A percentile compares a stretch with the other conserved stretches of the same genome.
phyloP scores from a whole-genome alignment of 495 filamentous ascomycete species.

The Neurospora sp. region DNA sequence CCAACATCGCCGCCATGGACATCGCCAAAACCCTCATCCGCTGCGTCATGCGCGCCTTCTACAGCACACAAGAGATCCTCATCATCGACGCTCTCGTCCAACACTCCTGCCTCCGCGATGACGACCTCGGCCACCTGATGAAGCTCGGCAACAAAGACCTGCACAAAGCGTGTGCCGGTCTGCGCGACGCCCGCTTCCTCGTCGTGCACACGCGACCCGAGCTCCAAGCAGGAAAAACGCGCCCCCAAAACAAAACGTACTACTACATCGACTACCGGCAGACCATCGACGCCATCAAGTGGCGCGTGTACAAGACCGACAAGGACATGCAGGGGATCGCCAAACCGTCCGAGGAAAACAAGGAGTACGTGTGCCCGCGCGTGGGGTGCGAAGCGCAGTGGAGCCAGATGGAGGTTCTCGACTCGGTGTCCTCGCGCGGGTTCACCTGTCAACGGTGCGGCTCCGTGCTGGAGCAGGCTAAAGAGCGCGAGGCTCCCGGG shows the following conservation, averaged over 20 bases:
- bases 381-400: constrained; percentile 59
- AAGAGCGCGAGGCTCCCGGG: constrained; percentile 53
- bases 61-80: constrained; percentile 78
- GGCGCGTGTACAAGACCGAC: constrained; percentile 73
- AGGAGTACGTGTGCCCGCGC: constrained; percentile 77
- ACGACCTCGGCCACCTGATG: constrained; percentile 77
- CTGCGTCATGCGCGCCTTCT: constrained; percentile 84
- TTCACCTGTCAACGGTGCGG: constrained; percentile 82
- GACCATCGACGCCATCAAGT: constrained; percentile 95
- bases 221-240: constrained; percentile 65
- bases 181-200: constrained; percentile 79
- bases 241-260: constrained; percentile 76
- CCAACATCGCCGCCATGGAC: constrained; percentile 49
- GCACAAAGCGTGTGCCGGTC: constrained; percentile 71
- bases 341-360: constrained; percentile 70
- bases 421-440: constrained; percentile 52
- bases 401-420: constrained; percentile 79
- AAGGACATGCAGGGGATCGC: constrained; percentile 74
- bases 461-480: constrained; percentile 55
- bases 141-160: constrained; percentile 82
- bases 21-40: constrained; percentile 80
- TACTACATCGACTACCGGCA: constrained; percentile 95
- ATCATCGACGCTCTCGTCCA: constrained; percentile 87
- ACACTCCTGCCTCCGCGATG: constrained; percentile 79
- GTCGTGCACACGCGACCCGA: constrained; percentile 76